These are phyloP conservation scores for Daldinia vernicosa DNA, from an alignment of 495 filamentous ascomycete species.

Conservation along the genomic window DNA sequence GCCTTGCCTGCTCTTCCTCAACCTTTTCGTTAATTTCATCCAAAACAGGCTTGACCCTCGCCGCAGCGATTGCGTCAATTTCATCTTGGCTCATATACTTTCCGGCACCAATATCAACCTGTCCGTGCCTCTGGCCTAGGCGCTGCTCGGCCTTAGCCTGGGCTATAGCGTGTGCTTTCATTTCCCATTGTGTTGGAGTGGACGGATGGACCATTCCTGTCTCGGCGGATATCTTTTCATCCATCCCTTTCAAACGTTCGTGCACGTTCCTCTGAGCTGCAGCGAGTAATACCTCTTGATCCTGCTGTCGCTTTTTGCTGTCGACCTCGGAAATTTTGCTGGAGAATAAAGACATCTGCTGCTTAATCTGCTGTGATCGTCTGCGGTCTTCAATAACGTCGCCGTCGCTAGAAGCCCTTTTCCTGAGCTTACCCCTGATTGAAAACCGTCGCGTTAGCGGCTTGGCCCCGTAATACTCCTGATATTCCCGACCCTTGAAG, in stretches of 20 bases:
- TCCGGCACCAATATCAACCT: slow-evolving; percentile 82
- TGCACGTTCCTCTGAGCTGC: slow-evolving; percentile 86
- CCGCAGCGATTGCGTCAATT: slow-evolving; percentile 80
- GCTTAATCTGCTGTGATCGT: slow-evolving; percentile 75
- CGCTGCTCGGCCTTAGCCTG: slow-evolving; percentile 70
- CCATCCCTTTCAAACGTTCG: slow-evolving; percentile 77
- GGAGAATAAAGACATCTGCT: slow-evolving; percentile 80
- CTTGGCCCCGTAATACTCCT: slow-evolving; percentile 76
- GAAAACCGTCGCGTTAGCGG: slow-evolving; percentile 55
- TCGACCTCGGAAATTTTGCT: slow-evolving; percentile 74
- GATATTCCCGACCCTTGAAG: slow-evolving; percentile 62
- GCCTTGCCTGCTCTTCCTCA: slow-evolving; percentile 69
- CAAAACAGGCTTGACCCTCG: slow-evolving; percentile 85
- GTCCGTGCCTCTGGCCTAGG: slow-evolving; percentile 61
- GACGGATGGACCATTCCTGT: slow-evolving; percentile 78
- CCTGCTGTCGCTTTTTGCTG: slow-evolving; percentile 73
- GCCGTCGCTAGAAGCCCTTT: slow-evolving; percentile 75
- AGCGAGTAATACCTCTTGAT: slow-evolving; percentile 77
- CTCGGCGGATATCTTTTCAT: slow-evolving; percentile 77
- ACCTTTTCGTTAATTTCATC: slow-evolving; percentile 85
- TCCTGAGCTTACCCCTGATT: slow-evolving; percentile 64
- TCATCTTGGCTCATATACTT: slow-evolving; percentile 81
- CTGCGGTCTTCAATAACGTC: slow-evolving; percentile 70
- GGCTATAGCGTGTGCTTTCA: slow-evolving; percentile 72
- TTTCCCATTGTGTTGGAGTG: slow-evolving; percentile 79